Evolutionary conservation across 2,329 filamentous ascomycete species (phyloP).

Genomic region (Myriosclerotinia duriaeana): DNA sequence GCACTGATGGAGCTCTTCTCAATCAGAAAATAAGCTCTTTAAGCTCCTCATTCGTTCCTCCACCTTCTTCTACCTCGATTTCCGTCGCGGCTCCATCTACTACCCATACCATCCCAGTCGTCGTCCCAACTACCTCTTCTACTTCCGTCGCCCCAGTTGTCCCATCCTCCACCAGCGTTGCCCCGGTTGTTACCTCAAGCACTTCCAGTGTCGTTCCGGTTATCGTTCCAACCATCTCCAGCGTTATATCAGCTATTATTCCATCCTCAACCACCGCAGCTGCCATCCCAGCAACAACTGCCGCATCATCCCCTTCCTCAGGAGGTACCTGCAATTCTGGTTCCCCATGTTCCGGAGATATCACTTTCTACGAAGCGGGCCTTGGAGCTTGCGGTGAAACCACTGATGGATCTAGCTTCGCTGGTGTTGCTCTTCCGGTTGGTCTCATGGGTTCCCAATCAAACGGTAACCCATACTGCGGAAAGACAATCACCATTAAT

Average conservation of each 20-base stretch:
- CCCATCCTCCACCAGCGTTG: slow-evolving; percentile 32
- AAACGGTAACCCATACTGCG: slow-evolving; percentile 71
- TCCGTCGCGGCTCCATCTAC: slow-evolving; percentile 11
- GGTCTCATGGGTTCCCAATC: slow-evolving; percentile 62
- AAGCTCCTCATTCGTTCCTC: slow-evolving; percentile 10
- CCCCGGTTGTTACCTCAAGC: slow-evolving; percentile 26
- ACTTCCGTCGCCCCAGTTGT: slow-evolving; percentile 28
- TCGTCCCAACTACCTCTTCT: slow-evolving; percentile 19
- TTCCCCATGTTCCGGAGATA: slow-evolving; percentile 55
- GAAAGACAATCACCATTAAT: slow-evolving; percentile 65
- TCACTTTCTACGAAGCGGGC: slow-evolving; percentile 73
- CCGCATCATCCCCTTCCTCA: slow-evolving; percentile 29
- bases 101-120: slow-evolving; percentile 19
- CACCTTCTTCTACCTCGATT: slow-evolving; percentile 20
- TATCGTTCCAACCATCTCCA: slow-evolving; percentile 27
- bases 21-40: background rate
- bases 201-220: slow-evolving; percentile 31
- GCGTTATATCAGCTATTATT: slow-evolving; percentile 28
- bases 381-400: slow-evolving; percentile 67
- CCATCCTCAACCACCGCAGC: slow-evolving; percentile 26
- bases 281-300: slow-evolving; percentile 22
- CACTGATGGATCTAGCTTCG: slow-evolving; percentile 54
- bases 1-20: background rate
- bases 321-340: slow-evolving; percentile 39
- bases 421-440: slow-evolving; percentile 68